phyloP scores from a whole-genome alignment of 177 flowering plant species.

The Telopea speciosissima region DNA sequence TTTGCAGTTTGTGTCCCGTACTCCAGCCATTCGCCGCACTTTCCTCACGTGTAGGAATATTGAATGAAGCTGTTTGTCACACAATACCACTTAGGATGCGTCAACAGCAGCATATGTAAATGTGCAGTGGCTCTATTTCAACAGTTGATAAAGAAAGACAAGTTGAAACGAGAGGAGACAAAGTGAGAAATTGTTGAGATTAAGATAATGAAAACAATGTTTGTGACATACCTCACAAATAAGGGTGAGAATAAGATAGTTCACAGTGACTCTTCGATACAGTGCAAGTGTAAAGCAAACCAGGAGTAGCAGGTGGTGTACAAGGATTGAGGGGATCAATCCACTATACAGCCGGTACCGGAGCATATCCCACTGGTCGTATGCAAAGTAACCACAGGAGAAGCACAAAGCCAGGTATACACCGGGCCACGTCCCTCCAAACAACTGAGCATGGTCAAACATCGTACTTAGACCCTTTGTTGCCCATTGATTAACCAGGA shows the following conservation, averaged over 20 bases:
- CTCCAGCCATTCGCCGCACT: slow-evolving; percentile 82
- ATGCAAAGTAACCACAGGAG: slow-evolving; percentile 94
- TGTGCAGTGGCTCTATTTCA: background rate
- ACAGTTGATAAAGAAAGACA: background rate
- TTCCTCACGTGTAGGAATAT: slow-evolving; percentile 77
- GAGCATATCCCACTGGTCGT: slow-evolving; percentile 95
- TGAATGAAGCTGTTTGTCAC: slow-evolving; percentile 64
- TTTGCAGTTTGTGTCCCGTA: slow-evolving; percentile 51
- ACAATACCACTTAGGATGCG: background rate
- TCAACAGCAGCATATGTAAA: background rate
- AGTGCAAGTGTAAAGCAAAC: slow-evolving; percentile 86
- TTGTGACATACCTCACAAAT: slow-evolving; percentile 72
- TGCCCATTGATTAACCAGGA: slow-evolving; percentile 54
- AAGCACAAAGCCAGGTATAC: slow-evolving; percentile 78
- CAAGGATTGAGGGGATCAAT: slow-evolving; percentile 73
- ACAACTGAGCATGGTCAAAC: slow-evolving; percentile 80
- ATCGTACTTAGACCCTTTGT: slow-evolving; percentile 31
- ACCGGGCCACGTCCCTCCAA: slow-evolving; percentile 65
- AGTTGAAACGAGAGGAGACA: background rate
- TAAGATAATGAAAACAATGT: slow-evolving; percentile 1
- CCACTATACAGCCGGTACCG: slow-evolving; percentile 67
- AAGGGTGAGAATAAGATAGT: slow-evolving; percentile 91
- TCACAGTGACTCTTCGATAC: slow-evolving; percentile 83
- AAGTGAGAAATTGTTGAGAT: no score
- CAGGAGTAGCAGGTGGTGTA: slow-evolving; percentile 79